Percentiles rank a stretch among this genome's conserved stretches.
phyloP scores from a whole-genome alignment of 768 basidiomycete genomes.

The Collybia nuda region DNA sequence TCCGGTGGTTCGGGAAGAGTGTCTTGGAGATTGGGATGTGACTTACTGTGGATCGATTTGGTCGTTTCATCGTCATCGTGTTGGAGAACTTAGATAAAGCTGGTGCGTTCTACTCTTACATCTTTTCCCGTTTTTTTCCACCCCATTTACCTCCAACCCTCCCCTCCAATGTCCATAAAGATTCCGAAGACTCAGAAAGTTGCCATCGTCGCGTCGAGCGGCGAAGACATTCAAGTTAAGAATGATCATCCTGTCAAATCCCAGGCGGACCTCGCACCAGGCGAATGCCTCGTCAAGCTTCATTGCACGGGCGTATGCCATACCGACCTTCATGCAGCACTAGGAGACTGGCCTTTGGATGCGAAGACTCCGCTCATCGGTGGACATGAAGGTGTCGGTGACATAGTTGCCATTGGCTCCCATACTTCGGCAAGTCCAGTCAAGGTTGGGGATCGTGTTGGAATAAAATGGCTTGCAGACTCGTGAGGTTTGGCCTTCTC shows the following conservation, averaged over 20 bases:
- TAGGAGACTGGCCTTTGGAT: slow-evolving; percentile 81
- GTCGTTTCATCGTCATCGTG: no score
- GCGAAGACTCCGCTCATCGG: slow-evolving; percentile 68
- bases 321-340: slow-evolving; percentile 75
- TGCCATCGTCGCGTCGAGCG: slow-evolving; percentile 37
- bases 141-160: no score
- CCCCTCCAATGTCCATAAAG: slow-evolving; percentile 1
- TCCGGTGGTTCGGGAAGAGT: no score
- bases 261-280: slow-evolving; percentile 56
- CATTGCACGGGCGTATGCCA: slow-evolving; percentile 84
- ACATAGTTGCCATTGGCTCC: slow-evolving; percentile 75
- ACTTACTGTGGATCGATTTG: no score
- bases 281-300: slow-evolving; percentile 77
- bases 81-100: no score
- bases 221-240: slow-evolving; percentile 33
- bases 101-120: no score
- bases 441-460: slow-evolving; percentile 77
- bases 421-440: slow-evolving; percentile 59
- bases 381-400: slow-evolving; percentile 85
- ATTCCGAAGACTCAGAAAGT: slow-evolving; percentile 43
- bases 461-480: slow-evolving; percentile 80
- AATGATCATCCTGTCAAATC: slow-evolving; percentile 56
- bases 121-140: no score
- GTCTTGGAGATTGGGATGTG: no score
- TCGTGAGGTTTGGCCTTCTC: slow-evolving; percentile 14